A percentile compares a stretch with the other conserved stretches of the same genome.
Evolutionary conservation across 2,329 filamentous ascomycete genomes (phyloP).

Genomic region (Aquanectria penicillioides): DNA sequence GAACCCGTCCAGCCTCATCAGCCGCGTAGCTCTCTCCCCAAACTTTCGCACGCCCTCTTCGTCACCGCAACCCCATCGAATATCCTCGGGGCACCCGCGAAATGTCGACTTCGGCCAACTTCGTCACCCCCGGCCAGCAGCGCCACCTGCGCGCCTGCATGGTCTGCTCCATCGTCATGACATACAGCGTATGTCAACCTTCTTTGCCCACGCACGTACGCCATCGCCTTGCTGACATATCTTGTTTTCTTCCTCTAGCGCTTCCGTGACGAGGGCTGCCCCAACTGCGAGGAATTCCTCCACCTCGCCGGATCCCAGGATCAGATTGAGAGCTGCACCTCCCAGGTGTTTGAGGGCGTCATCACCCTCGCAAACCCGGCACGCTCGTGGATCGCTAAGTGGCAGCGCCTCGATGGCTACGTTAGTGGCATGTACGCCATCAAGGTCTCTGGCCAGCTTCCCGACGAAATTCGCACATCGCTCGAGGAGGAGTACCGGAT

Average conservation of each 20-base stretch:
- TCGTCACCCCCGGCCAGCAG: conserved; percentile 78
- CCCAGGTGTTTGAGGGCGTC: conserved; percentile 93
- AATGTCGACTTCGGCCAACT: conserved; percentile 63
- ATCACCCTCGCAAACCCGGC: conserved; percentile 86
- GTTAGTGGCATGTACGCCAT: conserved; percentile 91
- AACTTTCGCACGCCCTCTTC: background rate
- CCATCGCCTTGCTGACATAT: conserved; percentile 26
- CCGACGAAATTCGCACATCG: conserved; percentile 69
- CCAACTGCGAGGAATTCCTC: conserved; percentile 95
- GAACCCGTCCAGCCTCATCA: conserved; percentile 10
- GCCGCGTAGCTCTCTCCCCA: background rate
- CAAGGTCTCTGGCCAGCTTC: conserved; percentile 87
- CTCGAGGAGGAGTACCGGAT: conserved; percentile 72
- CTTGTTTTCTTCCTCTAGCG: conserved; percentile 63
- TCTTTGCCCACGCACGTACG: background rate
- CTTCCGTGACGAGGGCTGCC: conserved; percentile 89
- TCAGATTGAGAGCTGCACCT: conserved; percentile 90
- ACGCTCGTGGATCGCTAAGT: conserved; percentile 94
- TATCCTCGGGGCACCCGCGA: background rate
- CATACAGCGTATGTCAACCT: conserved; percentile 68
- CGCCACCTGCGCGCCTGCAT: conserved; percentile 96
- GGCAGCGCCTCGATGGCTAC: conserved; percentile 91
- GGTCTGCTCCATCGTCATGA: conserved; percentile 96
- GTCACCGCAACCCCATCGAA: background rate
- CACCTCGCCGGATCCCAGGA: conserved; percentile 83